Percentiles rank a stretch among this genome's conserved stretches.
Evolutionary conservation across 257 asterid species (phyloP).

Genomic region (Galeopsis tetrahit): DNA sequence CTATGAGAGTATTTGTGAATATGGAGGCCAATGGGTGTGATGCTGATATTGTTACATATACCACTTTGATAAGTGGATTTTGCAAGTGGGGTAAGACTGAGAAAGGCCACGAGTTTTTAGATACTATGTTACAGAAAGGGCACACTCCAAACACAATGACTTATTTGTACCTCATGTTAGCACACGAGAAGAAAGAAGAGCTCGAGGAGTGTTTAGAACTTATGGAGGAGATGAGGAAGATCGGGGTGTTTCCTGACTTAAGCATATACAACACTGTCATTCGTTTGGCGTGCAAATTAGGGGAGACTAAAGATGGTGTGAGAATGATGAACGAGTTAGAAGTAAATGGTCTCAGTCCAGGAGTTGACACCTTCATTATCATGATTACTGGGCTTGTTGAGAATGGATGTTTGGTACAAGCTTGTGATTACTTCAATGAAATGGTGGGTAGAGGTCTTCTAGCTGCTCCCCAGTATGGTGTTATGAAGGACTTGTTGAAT

Average conservation of each 20-base stretch:
- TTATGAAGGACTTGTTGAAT: constrained; percentile 72
- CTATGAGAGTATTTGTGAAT: constrained; percentile 61
- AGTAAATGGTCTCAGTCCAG: constrained; percentile 67
- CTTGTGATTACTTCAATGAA: constrained; percentile 81
- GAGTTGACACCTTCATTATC: constrained; percentile 72
- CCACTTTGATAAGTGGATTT: constrained; percentile 87
- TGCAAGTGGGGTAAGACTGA: constrained; percentile 77
- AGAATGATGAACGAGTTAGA: constrained; percentile 70
- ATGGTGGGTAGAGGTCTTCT: constrained; percentile 85
- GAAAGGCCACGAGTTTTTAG: constrained; percentile 69
- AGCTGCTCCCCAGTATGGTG: constrained; percentile 82
- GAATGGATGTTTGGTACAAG: constrained; percentile 66
- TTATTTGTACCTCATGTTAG: constrained; percentile 75
- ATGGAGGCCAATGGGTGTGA: constrained; percentile 75
- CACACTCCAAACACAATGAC: constrained; percentile 67
- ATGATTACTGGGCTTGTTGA: constrained; percentile 72
- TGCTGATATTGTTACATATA: constrained; percentile 76
- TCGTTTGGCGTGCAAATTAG: constrained; percentile 77
- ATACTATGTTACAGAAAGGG: constrained; percentile 71
- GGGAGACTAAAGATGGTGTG: constrained; percentile 65
- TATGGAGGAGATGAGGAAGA: constrained; percentile 69
- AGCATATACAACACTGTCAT: constrained; percentile 61
- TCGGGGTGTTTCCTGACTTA: constrained; percentile 61
- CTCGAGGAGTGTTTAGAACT: constrained; percentile 83
- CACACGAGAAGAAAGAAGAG: constrained; percentile 89